Evolutionary conservation across 2,329 filamentous ascomycete species (phyloP), one percentile per base, ranked within the genome.

Genomic region (Curvularia sp.): DNA sequence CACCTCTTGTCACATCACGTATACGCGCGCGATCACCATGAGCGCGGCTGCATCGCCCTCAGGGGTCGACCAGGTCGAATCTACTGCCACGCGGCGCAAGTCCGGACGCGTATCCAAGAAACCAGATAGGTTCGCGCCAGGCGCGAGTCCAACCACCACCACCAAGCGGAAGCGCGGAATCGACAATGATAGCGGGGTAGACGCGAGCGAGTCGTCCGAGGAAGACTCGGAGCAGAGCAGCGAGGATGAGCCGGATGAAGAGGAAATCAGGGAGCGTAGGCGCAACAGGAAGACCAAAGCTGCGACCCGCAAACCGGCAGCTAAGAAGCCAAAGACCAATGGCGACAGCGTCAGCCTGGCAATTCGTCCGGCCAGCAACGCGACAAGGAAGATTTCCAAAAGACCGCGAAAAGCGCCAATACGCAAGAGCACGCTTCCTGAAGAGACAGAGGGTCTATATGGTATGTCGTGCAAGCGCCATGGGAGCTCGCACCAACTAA

Each of bases 271-370:
- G 49, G 75, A 76, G 53, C 71, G 69, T 51, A 67, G 69, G 59
- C 70, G 71, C 56, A 76, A 70, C 63, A 73, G 64, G 60, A 74
- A 73, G 61, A 61, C 58, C 61, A 74, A 72, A 49, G 51, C 60
- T 8, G 41, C 62, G 34, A 67, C 64, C 10, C 70, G 65, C 51
- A 73, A 82, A 45, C 81, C 82, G 9, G 76, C 73, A 36, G 71
- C 76, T 64, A 85, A 85, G 62, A 82, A 87, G 73, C 77, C 82
- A 38, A 87, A 84, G 73, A 83, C 83, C 27, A 81, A 83, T 63
- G 80, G 81, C 49, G 80, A 82, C 58, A 80, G 77, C 9, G 64
- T 78, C 43, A 82, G 80, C 60, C 76, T 89, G 49, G 84, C 86
- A 12, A 81, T 87, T 47, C 80, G 86, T 23, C 82, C 83, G 6